These are phyloP conservation scores for Fagus crenata DNA, from an alignment of 306 rosid genomes.

Conservation along the genomic window DNA sequence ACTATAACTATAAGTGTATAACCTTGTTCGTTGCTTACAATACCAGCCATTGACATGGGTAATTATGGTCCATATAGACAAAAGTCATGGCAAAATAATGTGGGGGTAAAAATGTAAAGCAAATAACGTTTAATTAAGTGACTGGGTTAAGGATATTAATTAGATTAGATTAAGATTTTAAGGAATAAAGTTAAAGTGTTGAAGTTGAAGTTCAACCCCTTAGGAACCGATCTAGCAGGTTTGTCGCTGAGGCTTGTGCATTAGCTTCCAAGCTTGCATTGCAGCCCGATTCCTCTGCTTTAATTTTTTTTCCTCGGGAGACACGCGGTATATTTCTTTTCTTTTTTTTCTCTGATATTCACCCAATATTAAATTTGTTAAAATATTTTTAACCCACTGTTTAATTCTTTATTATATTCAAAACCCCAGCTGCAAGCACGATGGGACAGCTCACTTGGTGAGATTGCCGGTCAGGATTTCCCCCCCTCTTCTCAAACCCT, in stretches of 20 bases:
- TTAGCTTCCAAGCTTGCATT: conserved; percentile 39
- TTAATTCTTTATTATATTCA: conserved; percentile 24
- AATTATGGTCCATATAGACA: not conserved
- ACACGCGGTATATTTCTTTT: conserved; percentile 11
- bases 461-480: conserved; percentile 26
- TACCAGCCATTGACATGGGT: not conserved
- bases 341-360: conserved; percentile 9
- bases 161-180: not conserved
- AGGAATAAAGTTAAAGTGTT: conserved; percentile 7
- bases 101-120: conserved; percentile 18
- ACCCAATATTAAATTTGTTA: not conserved
- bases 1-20: not conserved
- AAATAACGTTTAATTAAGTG: not conserved
- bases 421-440: conserved; percentile 36
- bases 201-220: conserved; percentile 37
- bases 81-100: not conserved
- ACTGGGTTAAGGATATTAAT: not conserved
- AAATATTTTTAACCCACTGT: conserved; percentile 18
- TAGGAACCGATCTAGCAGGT: conserved; percentile 48
- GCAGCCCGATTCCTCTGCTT: conserved; percentile 41
- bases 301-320: conserved; percentile 35
- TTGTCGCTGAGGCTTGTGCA: conserved; percentile 52
- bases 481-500: conserved; percentile 15
- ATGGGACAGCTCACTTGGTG: conserved; percentile 33
- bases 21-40: conserved; percentile 18